Evolutionary conservation across 2,329 filamentous ascomycete genomes (phyloP), one percentile per base, ranked within the genome.

Genomic region (Epichloe baconii): DNA sequence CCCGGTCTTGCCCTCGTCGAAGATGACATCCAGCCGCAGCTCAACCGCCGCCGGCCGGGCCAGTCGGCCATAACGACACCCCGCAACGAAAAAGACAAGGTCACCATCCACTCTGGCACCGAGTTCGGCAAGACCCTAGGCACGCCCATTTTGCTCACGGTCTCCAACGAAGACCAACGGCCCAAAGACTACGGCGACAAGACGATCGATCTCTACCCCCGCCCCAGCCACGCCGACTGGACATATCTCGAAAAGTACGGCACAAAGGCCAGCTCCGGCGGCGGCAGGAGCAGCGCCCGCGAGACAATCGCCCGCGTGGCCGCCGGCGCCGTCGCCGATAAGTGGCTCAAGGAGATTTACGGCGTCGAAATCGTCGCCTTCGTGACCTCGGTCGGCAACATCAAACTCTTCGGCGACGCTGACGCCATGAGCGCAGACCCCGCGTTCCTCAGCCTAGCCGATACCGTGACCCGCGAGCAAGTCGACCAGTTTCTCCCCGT

Each of bases 241-340:
- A 97, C 93, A 54, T 97, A 97, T 71, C 77, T 95, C 54, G 87
- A 95, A 68, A 97, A 97, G 73, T 98, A 98, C 68, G 91, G 91
- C 52, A 83, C 94, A 59, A 94, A 94, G 74, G 89, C 93, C 38
- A 87, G 82, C 66, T 89, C 83, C 55, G 91, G 93, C 53, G 91
- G 93, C 59, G 91, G 93, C 50, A 79, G 93, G 55, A 90, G 85
- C 66, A 90, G 85, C 66, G 93, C 93, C n/a, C 77, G 91, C 57
- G 91, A 97, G 76, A 97, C 91, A 11, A 95, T 97, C 64, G 88
- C 85, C 56, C 80, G 91, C 59, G 91, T 97, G 21, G 90, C 91
- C 48, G 90, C 90, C 19, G 89, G 90, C 53, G 86, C 89, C 43
- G 88, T 97, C 59, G 88, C 88, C 38, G 91, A 98, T 67, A 95